Evolutionary conservation across 495 filamentous ascomycete species (phyloP), one percentile per base, ranked within the genome.

Genomic region (Daldinia vernicosa): DNA sequence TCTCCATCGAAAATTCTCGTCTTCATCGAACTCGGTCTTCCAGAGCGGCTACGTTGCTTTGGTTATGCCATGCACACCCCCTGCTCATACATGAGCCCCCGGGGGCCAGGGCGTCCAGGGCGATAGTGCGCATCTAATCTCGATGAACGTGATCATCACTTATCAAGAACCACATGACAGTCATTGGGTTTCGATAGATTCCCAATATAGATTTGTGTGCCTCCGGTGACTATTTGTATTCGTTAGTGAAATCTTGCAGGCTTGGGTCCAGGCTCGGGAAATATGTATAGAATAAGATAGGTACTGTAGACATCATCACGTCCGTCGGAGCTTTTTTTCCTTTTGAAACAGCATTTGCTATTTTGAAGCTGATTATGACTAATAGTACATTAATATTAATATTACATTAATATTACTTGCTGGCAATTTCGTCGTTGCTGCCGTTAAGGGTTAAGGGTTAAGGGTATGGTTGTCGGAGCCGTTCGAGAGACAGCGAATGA

Each of bases 101-200:
- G n/a, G n/a, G 37, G 17, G 55, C 57, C 28, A 27, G 32, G 12
- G 35, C 32, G n/a, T 60, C 47, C 56, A 45, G 35, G 17, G 24
- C 60, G 30, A 50, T 33, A 39, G 17, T 32, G 26, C 50, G 26
- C 50, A 53, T 30, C 33, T 17, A 26, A 52, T 52, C 47, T 55
- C 47, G 22, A 15, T 60, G 56, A 54, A 26, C 11, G 24, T 26
- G 5, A n/a, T 47, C 3, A 22, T 51, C 28, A 32, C 58, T 50
- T 32, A 9, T 47, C 9, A 50, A 50, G 33, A 60, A 2, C 19
- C 33, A 32, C 28, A 33, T 15, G 0, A 12, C 26, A 12, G n/a
- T 24, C 3, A 33, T 47, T 50, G 6, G 40, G 9, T 5, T n/a
- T 47, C n/a, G 1, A 24, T 47, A 7, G 0, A 47, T 22, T 47